Percentiles rank a stretch among this genome's conserved stretches.
Evolutionary conservation across 164 flowering plant species (phyloP).

Genomic region (Aristolochia contorta): DNA sequence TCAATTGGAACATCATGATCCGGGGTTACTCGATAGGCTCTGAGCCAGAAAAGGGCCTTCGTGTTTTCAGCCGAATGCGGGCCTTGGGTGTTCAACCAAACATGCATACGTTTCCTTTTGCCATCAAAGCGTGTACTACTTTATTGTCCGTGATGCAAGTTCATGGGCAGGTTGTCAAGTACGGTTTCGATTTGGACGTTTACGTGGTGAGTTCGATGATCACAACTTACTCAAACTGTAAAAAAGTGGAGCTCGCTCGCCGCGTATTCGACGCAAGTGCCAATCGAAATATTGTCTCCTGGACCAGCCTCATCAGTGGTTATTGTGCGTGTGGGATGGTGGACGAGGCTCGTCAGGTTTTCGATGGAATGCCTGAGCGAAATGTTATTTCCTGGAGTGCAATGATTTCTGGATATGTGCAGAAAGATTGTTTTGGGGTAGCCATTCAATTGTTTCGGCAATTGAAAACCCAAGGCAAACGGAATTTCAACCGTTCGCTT

Average conservation of each 20-base stretch:
- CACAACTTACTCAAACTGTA: constrained; percentile 2
- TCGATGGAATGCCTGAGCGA: constrained; percentile 12
- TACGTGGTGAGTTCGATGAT: constrained; percentile 14
- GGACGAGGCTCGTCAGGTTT: constrained; percentile 8
- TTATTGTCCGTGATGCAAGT: constrained; percentile 1
- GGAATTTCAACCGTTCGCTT: constrained; percentile 2
- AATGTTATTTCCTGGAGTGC: constrained; percentile 15
- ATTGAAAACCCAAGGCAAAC: background rate
- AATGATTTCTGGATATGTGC: constrained; percentile 12
- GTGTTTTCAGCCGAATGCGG: constrained; percentile 8
- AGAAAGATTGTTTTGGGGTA: constrained; percentile 3
- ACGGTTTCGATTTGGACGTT: constrained; percentile 8
- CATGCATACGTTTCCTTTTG: constrained; percentile 10
- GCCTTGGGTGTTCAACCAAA: constrained; percentile 3
- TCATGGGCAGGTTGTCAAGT: constrained; percentile 10
- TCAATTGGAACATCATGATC: constrained; percentile 14
- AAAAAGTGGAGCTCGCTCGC: constrained; percentile 2
- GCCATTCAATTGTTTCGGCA: constrained; percentile 6
- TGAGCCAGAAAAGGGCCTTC: constrained; percentile 9
- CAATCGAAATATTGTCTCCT: constrained; percentile 4
- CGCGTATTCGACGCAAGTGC: constrained; percentile 7
- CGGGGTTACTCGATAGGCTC: constrained; percentile 4
- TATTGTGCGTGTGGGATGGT: constrained; percentile 8
- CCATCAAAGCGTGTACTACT: background rate
- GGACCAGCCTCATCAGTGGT: constrained; percentile 12